Percentiles rank a stretch among this genome's conserved stretches.
Evolutionary conservation across 345 rosid species (phyloP).

Genomic region (Sisymbrium altissimum): DNA sequence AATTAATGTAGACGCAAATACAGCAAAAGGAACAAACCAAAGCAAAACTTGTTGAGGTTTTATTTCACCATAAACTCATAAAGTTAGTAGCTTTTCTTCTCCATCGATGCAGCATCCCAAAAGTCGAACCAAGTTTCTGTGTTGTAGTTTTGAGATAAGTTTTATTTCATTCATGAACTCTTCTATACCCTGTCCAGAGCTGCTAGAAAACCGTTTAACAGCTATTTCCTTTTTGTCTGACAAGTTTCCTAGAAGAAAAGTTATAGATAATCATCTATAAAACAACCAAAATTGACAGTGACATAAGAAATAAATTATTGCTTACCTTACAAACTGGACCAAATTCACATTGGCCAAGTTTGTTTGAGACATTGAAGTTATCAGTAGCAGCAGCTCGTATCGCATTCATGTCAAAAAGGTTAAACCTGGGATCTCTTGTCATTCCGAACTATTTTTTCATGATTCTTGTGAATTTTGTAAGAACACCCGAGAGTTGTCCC

Average conservation of each 20-base stretch:
- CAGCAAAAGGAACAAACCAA: slow-evolving; percentile 2
- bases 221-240: slow-evolving; percentile 23
- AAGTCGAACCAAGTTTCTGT: slow-evolving; percentile 20
- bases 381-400: slow-evolving; percentile 24
- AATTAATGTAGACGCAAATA: not conserved
- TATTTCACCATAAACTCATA: slow-evolving; percentile 28
- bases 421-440: slow-evolving; percentile 17
- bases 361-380: slow-evolving; percentile 18
- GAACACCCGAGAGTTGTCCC: not conserved
- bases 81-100: slow-evolving; percentile 23
- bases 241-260: no score
- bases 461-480: not conserved
- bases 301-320: no score
- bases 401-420: slow-evolving; percentile 20
- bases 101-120: slow-evolving; percentile 27
- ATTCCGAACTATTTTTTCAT: slow-evolving; percentile 16
- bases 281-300: not conserved
- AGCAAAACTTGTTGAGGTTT: slow-evolving; percentile 21
- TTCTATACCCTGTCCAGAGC: slow-evolving; percentile 25
- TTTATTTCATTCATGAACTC: slow-evolving; percentile 31
- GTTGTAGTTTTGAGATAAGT: slow-evolving; percentile 29
- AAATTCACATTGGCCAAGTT: slow-evolving; percentile 32
- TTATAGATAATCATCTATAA: not conserved
- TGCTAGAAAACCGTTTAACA: slow-evolving; percentile 31
- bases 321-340: slow-evolving; percentile 34